Evolutionary conservation across 148 eudicot genomes (phyloP).

Genomic region (Camellia lanceoleosa): DNA sequence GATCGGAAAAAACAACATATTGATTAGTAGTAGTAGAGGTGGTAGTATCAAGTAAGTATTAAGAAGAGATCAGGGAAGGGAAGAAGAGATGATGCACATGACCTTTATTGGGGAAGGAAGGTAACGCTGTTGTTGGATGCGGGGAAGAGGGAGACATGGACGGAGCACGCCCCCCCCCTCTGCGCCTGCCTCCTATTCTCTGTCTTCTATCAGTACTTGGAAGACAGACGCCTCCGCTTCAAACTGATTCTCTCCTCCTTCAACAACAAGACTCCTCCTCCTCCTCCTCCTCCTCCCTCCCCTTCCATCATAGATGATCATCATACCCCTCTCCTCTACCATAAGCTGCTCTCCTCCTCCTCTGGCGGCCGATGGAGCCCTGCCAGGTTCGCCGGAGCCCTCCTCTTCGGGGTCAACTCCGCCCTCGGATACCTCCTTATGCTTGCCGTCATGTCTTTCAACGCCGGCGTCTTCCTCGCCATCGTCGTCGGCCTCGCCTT

Average conservation of each 20-base stretch:
- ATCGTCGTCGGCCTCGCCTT: constrained; percentile 36
- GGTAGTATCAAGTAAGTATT: too few relatives aligned
- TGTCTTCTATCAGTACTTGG: constrained; percentile 51
- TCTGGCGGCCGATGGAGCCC: not conserved
- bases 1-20: too few relatives aligned
- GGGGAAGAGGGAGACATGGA: constrained; percentile 40
- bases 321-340: constrained; percentile 20
- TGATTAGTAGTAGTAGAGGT: too few relatives aligned
- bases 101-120: constrained; percentile 48
- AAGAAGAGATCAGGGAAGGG: not conserved
- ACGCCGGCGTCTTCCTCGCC: constrained; percentile 48
- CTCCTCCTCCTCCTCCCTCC: not conserved
- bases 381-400: constrained; percentile 21
- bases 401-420: constrained; percentile 40
- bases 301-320: not conserved
- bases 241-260: constrained; percentile 17
- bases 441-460: constrained; percentile 59
- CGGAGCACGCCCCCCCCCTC: constrained; percentile 30
- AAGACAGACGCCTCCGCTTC: constrained; percentile 33
- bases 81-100: constrained; percentile 56
- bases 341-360: not conserved
- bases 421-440: constrained; percentile 50
- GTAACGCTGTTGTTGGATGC: constrained; percentile 41
- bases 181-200: constrained; percentile 36
- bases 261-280: not conserved